phyloP scores from a whole-genome alignment of 2,329 filamentous ascomycete genomes.

The Claviceps arundinis region DNA sequence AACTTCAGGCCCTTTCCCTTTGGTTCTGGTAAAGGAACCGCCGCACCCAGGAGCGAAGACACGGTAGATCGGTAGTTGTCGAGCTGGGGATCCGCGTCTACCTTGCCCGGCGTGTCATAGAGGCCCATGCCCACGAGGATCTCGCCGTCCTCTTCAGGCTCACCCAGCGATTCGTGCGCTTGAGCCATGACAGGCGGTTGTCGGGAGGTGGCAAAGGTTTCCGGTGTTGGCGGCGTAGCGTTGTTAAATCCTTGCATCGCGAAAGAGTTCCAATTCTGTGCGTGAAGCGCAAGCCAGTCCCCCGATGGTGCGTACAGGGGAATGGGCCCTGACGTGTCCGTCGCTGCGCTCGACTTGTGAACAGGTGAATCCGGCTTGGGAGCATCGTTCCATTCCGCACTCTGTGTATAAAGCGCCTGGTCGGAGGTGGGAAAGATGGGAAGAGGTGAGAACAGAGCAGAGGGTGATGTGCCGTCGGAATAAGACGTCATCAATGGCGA shows the following conservation, averaged over 20 bases:
- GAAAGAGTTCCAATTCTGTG: slow-evolving; percentile 32
- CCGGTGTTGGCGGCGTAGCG: slow-evolving; percentile 46
- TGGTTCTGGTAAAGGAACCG: slow-evolving; percentile 30
- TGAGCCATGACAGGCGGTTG: slow-evolving; percentile 35
- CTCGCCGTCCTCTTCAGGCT: slow-evolving; percentile 49
- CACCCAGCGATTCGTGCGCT: slow-evolving; percentile 35
- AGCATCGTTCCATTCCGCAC: slow-evolving; percentile 24
- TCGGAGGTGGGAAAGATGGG: slow-evolving; percentile 28
- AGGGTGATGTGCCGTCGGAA: slow-evolving; percentile 45
- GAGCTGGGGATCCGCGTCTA: slow-evolving; percentile 33
- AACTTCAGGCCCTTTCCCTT: slow-evolving; percentile 65
- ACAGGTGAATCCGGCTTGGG: slow-evolving; percentile 16
- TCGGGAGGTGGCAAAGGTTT: slow-evolving; percentile 41
- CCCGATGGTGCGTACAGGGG: slow-evolving; percentile 7
- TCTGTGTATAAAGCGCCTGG: slow-evolving; percentile 25
- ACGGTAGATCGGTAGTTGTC: slow-evolving; percentile 43
- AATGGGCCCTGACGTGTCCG: slow-evolving; percentile 18
- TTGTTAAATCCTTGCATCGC: slow-evolving; percentile 29
- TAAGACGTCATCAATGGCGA: slow-evolving; percentile 41
- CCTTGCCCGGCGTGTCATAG: slow-evolving; percentile 57
- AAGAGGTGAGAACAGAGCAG: slow-evolving; percentile 39
- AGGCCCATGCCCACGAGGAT: slow-evolving; percentile 73
- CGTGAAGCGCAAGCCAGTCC: too few relatives aligned
- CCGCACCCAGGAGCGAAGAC: slow-evolving; percentile 38
- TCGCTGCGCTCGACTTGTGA: slow-evolving; percentile 13